Percentiles rank a stretch among this genome's conserved stretches.
These are phyloP conservation scores for Nepenthes gracilis DNA, from an alignment of 148 eudicot species.

Conservation along the genomic window DNA sequence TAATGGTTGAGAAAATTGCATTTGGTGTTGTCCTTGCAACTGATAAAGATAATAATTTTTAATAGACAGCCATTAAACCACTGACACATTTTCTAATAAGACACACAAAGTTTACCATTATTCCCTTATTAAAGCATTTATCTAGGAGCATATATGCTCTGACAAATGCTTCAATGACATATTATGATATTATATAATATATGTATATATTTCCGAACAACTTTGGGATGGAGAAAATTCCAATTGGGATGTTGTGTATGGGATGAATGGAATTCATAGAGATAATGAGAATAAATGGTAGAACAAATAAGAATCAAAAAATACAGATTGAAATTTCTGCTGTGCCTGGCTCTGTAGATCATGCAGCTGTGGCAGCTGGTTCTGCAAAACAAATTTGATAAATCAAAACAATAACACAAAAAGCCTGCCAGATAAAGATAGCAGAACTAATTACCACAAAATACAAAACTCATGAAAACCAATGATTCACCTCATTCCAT, in stretches of 20 bases:
- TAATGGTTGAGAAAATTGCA: conserved; percentile 82
- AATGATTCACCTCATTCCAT: background rate
- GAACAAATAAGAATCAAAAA: conserved; percentile 5
- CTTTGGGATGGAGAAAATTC: no score
- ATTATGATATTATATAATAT: no score
- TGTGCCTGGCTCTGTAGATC: conserved; percentile 60
- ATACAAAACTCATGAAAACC: background rate
- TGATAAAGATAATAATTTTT: conserved; percentile 14
- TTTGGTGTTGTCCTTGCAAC: conserved; percentile 75
- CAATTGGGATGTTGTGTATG: no score
- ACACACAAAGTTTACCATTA: background rate
- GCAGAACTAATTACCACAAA: background rate
- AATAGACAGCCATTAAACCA: background rate
- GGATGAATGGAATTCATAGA: background rate
- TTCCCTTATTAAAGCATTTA: no score
- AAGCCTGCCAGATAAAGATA: background rate
- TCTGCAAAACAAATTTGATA: conserved; percentile 22
- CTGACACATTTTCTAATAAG: background rate
- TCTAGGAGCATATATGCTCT: no score
- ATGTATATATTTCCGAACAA: no score
- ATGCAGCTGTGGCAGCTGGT: conserved; percentile 55
- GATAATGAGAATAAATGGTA: background rate
- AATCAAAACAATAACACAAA: background rate
- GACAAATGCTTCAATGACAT: no score
- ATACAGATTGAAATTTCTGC: conserved; percentile 58